phyloP scores from a whole-genome alignment of 2,329 filamentous ascomycete genomes.

The Cylindrodendrum hubeiense region DNA sequence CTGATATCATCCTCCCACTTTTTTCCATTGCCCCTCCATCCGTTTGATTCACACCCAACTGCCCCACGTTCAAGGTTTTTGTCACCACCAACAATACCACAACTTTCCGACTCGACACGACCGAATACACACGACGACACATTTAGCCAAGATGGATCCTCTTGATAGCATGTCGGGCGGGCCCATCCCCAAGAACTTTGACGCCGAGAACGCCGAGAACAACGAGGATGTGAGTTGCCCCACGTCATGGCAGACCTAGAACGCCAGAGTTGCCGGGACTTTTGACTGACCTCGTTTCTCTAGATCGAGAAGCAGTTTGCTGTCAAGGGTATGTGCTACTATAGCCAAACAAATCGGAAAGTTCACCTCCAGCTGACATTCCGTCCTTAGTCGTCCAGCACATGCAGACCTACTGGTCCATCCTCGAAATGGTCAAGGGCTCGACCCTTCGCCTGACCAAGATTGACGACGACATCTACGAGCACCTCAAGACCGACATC shows the following conservation, averaged over 20 bases:
- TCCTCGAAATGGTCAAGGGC: slow-evolving; percentile 90
- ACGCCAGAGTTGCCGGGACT: background rate
- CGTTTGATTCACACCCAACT: slow-evolving; percentile 31
- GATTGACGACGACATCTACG: slow-evolving; percentile 93
- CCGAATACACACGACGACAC: background rate
- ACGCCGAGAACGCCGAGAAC: slow-evolving; percentile 68
- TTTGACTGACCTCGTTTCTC: slow-evolving; percentile 11
- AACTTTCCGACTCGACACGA: slow-evolving; percentile 10
- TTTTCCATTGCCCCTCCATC: slow-evolving; percentile 44
- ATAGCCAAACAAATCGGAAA: background rate
- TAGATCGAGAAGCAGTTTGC: slow-evolving; percentile 99
- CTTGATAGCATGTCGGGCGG: slow-evolving; percentile 53
- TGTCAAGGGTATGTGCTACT: slow-evolving; percentile 78
- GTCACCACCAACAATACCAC: slow-evolving; percentile 27
- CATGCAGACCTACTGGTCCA: slow-evolving; percentile 96
- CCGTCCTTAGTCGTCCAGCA: slow-evolving; percentile 80
- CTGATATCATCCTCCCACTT: slow-evolving; percentile 45
- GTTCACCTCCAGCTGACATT: background rate
- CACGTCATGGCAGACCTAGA: slow-evolving; percentile 4
- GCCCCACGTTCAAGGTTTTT: slow-evolving; percentile 48
- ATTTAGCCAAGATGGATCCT: slow-evolving; percentile 50
- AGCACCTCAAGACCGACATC: slow-evolving; percentile 88
- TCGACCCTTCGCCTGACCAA: slow-evolving; percentile 92
- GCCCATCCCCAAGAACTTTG: slow-evolving; percentile 66
- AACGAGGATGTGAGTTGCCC: slow-evolving; percentile 64